Base-by-base conservation (phyloP, 2,329 filamentous ascomycete species). In the Biscogniauxia sp. region DNA sequence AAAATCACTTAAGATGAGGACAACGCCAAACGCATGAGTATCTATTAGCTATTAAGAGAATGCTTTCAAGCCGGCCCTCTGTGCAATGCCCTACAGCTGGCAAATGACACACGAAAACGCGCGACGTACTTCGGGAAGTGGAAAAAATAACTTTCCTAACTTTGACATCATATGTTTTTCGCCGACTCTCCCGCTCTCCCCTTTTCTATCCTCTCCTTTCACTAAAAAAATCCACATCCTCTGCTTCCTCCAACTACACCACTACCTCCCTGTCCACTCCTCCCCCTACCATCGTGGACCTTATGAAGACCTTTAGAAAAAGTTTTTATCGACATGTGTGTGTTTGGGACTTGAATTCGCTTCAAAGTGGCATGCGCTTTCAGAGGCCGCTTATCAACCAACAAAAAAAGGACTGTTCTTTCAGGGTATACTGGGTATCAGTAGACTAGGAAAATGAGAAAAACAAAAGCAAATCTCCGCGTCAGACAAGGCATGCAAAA, bases 361-460 rank as follows among this genome's bases (percentile, higher is more conserved):
- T 52, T 32, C 9, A 32, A 13, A 52, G 17, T 20, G 26, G 25
- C 26, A 32, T 32, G 28, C 28, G 28, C 25, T 19, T 56, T 51
- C 53, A 45, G 37, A 45, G 17, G 37, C 53, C 53, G 32, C 62
- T 59, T 64, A 32, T 32, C 65, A 55, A 60, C 62, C 57, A 56
- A 55, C 53, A 65, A 60, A 53, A 64, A 65, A 73, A 72, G 58
- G 69, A 72, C 66, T 68, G 69, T 68, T 65, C 61, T 65, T 66
- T 66, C 61, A 63, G 72, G 72, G 72, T 74, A 74, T 74, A 74
- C 72, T 74, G 72, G 72, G 72, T 74, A 74, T 74, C 72, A 74
- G 72, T 67, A 68, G 70, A 71, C 57, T 70, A 72, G 69, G 68
- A 73, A 32, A 73, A 74, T 68, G 61, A 64, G 55, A 57, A 69